A percentile compares a stretch with the other conserved stretches of the same genome.
These are phyloP conservation scores for Naegleria fowleri DNA, from an alignment of 208 protist genomes.

Conservation along the genomic window DNA sequence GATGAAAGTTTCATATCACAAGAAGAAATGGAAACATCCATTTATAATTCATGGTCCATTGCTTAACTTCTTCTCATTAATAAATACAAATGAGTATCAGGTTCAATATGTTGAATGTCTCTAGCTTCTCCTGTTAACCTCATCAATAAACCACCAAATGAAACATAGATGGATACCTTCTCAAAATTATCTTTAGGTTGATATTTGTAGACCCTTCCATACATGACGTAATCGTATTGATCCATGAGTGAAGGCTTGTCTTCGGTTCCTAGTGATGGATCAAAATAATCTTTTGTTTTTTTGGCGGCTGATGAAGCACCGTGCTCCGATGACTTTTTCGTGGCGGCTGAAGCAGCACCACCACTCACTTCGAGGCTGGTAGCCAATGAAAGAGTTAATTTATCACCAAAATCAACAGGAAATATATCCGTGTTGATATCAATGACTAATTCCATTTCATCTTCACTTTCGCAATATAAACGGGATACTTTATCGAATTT, in stretches of 20 bases:
- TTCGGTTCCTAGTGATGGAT: background rate
- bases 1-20: constrained; percentile 46
- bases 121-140: constrained; percentile 71
- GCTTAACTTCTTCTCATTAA: constrained; percentile 40
- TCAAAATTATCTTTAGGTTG: constrained; percentile 73
- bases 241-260: constrained; percentile 69
- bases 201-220: constrained; percentile 88
- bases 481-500: background rate
- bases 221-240: constrained; percentile 96
- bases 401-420: constrained; percentile 76
- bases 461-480: background rate
- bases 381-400: constrained; percentile 83
- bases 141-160: constrained; percentile 93
- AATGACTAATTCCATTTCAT: constrained; percentile 48
- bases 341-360: constrained; percentile 50
- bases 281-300: background rate
- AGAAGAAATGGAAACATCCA: background rate
- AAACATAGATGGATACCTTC: constrained; percentile 79
- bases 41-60: background rate
- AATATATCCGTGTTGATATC: constrained; percentile 95
- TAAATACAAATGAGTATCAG: constrained; percentile 60
- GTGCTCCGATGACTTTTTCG: background rate
- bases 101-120: constrained; percentile 49
- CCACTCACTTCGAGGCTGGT: constrained; percentile 78
- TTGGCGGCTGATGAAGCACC: background rate